phyloP scores from a whole-genome alignment of 2,329 filamentous ascomycete species.

The Phyllosticta paracitricarpa region DNA sequence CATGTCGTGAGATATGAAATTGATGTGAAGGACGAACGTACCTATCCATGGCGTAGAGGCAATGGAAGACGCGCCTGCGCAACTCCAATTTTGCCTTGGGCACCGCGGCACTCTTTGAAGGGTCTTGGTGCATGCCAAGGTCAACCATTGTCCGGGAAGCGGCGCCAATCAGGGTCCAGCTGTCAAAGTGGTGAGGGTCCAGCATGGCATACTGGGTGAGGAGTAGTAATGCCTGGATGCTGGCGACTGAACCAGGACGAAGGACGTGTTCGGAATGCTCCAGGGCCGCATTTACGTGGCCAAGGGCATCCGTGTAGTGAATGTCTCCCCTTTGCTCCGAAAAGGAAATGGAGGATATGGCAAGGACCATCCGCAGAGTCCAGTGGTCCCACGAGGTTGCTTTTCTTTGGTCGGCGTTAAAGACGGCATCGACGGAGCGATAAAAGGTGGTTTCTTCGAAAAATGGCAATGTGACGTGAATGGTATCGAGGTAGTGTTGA shows the following conservation, averaged over 20 bases:
- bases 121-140: slow-evolving; percentile 86
- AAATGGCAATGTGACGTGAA: slow-evolving; percentile 71
- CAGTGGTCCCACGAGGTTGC: slow-evolving; percentile 65
- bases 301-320: slow-evolving; percentile 50
- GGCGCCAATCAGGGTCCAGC: slow-evolving; percentile 87
- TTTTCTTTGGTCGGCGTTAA: slow-evolving; percentile 55
- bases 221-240: slow-evolving; percentile 78
- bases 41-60: slow-evolving; percentile 82
- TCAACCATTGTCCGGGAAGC: slow-evolving; percentile 82
- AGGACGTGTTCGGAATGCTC: slow-evolving; percentile 73
- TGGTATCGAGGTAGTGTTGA: slow-evolving; percentile 74
- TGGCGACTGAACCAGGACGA: slow-evolving; percentile 70
- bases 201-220: slow-evolving; percentile 84
- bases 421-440: slow-evolving; percentile 70
- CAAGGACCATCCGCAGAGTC: slow-evolving; percentile 81
- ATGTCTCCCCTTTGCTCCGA: slow-evolving; percentile 58
- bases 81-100: slow-evolving; percentile 64
- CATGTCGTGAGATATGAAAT: slow-evolving; percentile 12
- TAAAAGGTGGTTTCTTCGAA: slow-evolving; percentile 74
- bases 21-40: slow-evolving; percentile 24
- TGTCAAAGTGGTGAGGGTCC: slow-evolving; percentile 84
- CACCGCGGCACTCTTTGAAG: slow-evolving; percentile 57
- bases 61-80: slow-evolving; percentile 78
- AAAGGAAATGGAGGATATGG: slow-evolving; percentile 65
- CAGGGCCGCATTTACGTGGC: slow-evolving; percentile 56